A percentile compares a stretch with the other conserved stretches of the same genome.
These are phyloP conservation scores for Breynia disticha DNA, from an alignment of 441 rosid species.

Conservation along the genomic window DNA sequence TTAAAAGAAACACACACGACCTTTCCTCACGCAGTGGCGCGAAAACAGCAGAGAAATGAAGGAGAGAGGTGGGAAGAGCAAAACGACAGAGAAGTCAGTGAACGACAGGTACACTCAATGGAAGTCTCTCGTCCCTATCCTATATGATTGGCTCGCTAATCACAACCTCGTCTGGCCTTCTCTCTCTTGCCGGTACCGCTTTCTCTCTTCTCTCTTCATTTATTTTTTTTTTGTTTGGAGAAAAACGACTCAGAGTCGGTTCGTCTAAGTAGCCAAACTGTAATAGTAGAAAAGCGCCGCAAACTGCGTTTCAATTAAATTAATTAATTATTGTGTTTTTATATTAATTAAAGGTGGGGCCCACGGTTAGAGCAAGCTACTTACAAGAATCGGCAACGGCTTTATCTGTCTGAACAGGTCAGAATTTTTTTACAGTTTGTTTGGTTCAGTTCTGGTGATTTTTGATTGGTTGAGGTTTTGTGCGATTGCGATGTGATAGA, in stretches of 20 bases:
- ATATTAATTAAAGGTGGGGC: constrained; percentile 65
- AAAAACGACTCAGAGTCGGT: too few relatives aligned
- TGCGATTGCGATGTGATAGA: constrained; percentile 29
- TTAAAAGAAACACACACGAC: too few relatives aligned
- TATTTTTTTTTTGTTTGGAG: background rate
- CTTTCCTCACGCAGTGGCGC: constrained; percentile 25
- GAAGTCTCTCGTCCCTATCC: constrained; percentile 95
- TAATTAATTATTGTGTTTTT: background rate
- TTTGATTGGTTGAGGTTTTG: background rate
- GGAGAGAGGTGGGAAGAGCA: constrained; percentile 27
- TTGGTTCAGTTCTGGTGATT: background rate
- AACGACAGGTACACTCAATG: constrained; percentile 90
- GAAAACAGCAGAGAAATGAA: constrained; percentile 51
- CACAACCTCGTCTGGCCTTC: constrained; percentile 99
- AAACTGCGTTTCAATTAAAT: too few relatives aligned
- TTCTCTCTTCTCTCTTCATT: background rate
- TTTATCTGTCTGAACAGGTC: constrained; percentile 97
- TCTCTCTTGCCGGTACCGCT: constrained; percentile 82
- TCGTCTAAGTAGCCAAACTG: too few relatives aligned
- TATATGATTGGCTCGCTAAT: constrained; percentile 98
- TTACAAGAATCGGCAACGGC: constrained; percentile 95
- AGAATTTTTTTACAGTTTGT: constrained; percentile 1
- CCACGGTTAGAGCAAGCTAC: constrained; percentile 93
- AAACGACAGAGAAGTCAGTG: constrained; percentile 22
- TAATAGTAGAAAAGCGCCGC: too few relatives aligned